Evolutionary conservation across 2,329 filamentous ascomycete species (phyloP), one percentile per base, ranked within the genome.

Genomic region (Diplodia sapinea): DNA sequence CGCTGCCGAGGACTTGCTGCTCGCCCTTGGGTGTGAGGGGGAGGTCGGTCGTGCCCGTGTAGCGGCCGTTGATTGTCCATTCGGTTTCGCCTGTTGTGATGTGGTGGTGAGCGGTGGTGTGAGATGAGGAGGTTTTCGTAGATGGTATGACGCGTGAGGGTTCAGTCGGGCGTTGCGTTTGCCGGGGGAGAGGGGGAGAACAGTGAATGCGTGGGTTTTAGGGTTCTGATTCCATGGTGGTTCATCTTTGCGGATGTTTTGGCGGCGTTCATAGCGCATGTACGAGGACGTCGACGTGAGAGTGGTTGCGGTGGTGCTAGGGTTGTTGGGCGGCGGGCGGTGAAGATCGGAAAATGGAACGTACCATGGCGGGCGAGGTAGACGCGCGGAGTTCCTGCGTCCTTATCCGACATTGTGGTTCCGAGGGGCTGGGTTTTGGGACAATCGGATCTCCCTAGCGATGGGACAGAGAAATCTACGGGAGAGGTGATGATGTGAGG

Each of bases 121-220:
- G 36, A 38, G 36, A 26, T 13, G 36, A 1, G 36, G 11, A 85
- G 12, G 90, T 89, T 0, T 89, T 92, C 0, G 89, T 88, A 1
- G 89, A 89, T 33, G 90, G 90, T 23, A 88, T 85, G 9, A 77
- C 7, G 33, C 13, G 33, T 4, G 36, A 17, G 12, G n/a, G 23
- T 38, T 47, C 43, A 31, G 5, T 17, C 38, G 11, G 33, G n/a
- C 17, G 29, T 36, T n/a, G 17, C 20, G 36, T 17, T 61, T 80
- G 82, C 3, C 87, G 85, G 12, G 90, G 89, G 0, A 0, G 89
- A 88, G 1, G 89, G 89, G 26, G 90, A 90, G 23, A 88, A 23
- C 1, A 43, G 43, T 23, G 6, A 23, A n/a, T 7, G 57, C 17
- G 50, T 13, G 38, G 8, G 13, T 20, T 9, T 20, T n/a, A 11